Base-by-base conservation (phyloP, 441 rosid species). In the Erodium texanum region DNA sequence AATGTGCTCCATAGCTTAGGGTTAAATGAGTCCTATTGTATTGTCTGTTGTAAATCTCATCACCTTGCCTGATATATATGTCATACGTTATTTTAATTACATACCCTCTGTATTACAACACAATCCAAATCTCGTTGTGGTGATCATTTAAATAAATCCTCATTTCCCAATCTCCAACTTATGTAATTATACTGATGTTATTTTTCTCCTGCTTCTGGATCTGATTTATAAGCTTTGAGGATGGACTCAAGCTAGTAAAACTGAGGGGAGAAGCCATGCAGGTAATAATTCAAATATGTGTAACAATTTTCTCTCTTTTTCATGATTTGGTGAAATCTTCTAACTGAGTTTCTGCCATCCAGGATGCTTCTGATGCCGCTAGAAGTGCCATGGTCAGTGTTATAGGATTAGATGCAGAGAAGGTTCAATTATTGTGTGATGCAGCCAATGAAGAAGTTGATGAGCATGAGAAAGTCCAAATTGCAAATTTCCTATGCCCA, bases 331-430 rank as follows among this genome's bases (percentile, higher is more conserved):
- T 0, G 10, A 64, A 64, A 8, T 48, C 18, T 27, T 27, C 29
- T 27, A 27, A 27, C 29, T 27, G 36, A 45, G 36, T 22, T 66
- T 24, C 62, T 38, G 36, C 14, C 20, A n/a, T 14, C 43, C 78
- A 94, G 99, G 98, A 89, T 62, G 99, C 99, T 52, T 89, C 97
- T 29, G 97, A 94, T 87, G 96, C 98, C 76, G 94, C 93, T 59
- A 85, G 84, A 79, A 68, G 97, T 86, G 99, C 89, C 43, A 94
- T 94, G 99, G 93, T 90, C 75, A 92, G 98, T 79, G 68, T 94
- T 74, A 86, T 94, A 73, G 98, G 99, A 58, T 75, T 94, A 72
- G 93, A 90, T 76, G 79, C 97, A 0, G 89, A 86, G 14, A 87
- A 93, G 78, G 97, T 87, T 76, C 96, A 84, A 73, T 85, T 82